Conservation (phyloP, 371 early-diverging fungal species). For the Paraphysoderma sedebokerense region DNA sequence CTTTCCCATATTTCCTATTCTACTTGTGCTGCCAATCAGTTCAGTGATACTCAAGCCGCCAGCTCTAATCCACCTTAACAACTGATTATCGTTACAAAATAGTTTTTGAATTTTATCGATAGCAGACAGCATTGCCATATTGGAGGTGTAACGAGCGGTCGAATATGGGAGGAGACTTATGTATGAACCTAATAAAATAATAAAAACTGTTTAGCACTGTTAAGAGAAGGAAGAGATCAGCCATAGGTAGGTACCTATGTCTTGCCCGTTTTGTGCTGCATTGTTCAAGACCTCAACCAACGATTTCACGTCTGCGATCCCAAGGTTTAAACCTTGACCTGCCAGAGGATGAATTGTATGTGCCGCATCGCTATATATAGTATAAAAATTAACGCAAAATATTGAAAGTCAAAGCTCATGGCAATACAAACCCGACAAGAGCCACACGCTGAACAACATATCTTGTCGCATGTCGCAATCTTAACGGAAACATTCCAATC, state of each 20-base stretch:
- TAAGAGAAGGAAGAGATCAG: too few relatives aligned
- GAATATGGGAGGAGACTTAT: conserved; percentile 29
- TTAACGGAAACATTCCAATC: conserved; percentile 70
- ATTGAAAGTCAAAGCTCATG: background rate
- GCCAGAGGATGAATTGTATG: conserved; percentile 91
- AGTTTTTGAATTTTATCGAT: conserved; percentile 62
- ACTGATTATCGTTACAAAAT: conserved; percentile 44
- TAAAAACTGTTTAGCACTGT: background rate
- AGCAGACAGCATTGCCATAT: conserved; percentile 65
- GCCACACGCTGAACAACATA: conserved; percentile 65
- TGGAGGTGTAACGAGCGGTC: conserved; percentile 52
- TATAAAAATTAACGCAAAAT: background rate
- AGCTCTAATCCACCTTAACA: conserved; percentile 45
- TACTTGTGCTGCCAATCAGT: too few relatives aligned
- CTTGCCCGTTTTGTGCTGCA: conserved; percentile 52
- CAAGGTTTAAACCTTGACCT: conserved; percentile 91
- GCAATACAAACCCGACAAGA: conserved; percentile 46
- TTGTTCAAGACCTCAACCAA: conserved; percentile 39
- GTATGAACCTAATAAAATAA: background rate
- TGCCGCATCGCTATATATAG: conserved; percentile 70
- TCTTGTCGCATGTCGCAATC: conserved; percentile 53
- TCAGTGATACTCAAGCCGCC: too few relatives aligned
- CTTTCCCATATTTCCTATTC: too few relatives aligned
- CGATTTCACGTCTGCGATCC: conserved; percentile 64
- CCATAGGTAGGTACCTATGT: conserved; percentile 36